Base-by-base conservation (phyloP, 1,139 yeast species). In the Debaryomyces udenii region DNA sequence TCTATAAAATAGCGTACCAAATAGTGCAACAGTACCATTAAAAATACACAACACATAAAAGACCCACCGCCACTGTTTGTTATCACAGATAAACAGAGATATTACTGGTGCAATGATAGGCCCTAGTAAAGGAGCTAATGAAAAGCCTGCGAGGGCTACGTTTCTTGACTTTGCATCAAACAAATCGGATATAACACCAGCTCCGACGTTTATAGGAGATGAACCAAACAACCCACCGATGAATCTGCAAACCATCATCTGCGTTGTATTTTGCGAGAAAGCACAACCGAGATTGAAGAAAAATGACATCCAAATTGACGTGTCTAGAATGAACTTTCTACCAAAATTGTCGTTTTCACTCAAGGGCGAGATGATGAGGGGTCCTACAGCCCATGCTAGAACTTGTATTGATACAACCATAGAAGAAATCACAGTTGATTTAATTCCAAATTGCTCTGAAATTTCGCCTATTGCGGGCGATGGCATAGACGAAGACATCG, bases 81-180 rank as follows among this genome's bases (percentile, higher is more conserved):
- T 51, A 49, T 78, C 69, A 5, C 77, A 80, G 20, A 80, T 70
- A 52, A 72, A 81, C 1, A 86, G 85, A 1, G 82, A 69, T 20
- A 79, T 66, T 5, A 81, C 66, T 0, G 86, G 85, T 0, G 84
- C 85, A 39, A 81, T 59, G 0, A 79, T 80, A 1, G 87, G 86
- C 0, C 90, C 91, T 38, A 83, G 61, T 28, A 70, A 56, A 1
- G 70, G 70, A n/a, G 72, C 74, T 41, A 72, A 57, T 4, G 72
- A 65, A 37, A 66, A 70, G 1, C 74, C 73, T 2, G 77, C 75
- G 42, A 71, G 57, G 1, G 76, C 74, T 9, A 57, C 43, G 43
- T 68, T 68, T 54, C 76, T 58, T 16, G 62, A 55, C 38, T 62
- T 60, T 23, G 74, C 70, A 37, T 64, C 72, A 44, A 61, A 70